Evolutionary conservation across 2,329 filamentous ascomycete species (phyloP).

Genomic region (Cordyceps militaris): DNA sequence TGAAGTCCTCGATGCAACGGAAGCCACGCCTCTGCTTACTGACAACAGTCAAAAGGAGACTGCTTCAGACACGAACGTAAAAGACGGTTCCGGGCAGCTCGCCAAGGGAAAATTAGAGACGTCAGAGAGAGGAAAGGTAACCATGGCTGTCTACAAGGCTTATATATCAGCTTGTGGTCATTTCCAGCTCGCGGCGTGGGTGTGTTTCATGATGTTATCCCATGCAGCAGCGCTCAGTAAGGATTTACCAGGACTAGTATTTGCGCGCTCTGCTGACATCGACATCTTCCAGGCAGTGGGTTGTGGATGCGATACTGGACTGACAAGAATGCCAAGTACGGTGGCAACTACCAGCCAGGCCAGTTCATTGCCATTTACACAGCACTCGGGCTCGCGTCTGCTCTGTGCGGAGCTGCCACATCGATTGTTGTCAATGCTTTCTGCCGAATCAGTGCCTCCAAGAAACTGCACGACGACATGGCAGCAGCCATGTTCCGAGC

Average conservation of each 20-base stretch:
- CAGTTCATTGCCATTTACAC: conserved; percentile 88
- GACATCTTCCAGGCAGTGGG: conserved; percentile 49
- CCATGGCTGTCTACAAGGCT: conserved; percentile 78
- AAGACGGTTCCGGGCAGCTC: conserved; percentile 60
- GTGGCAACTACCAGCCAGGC: conserved; percentile 62
- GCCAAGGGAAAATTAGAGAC: conserved; percentile 75
- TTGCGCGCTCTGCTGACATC: conserved; percentile 10
- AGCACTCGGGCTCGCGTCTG: conserved; percentile 74
- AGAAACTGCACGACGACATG: conserved; percentile 89
- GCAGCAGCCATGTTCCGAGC: conserved; percentile 86
- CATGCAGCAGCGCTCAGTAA: conserved; percentile 71
- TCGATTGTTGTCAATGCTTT: conserved; percentile 92
- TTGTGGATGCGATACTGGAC: conserved; percentile 87
- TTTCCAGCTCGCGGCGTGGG: conserved; percentile 67
- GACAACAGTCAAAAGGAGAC: conserved; percentile 50
- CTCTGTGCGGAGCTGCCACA: conserved; percentile 72
- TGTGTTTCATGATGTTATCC: conserved; percentile 63
- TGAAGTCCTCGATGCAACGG: conserved; percentile 71
- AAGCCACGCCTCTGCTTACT: conserved; percentile 73
- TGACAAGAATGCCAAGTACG: conserved; percentile 59
- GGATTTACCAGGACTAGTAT: conserved; percentile 19
- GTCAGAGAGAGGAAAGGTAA: conserved; percentile 83
- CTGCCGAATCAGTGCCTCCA: conserved; percentile 88
- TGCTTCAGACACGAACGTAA: conserved; percentile 56
- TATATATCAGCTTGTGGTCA: conserved; percentile 87